Base-by-base conservation (phyloP, 2,329 filamentous ascomycete species). In the Phyllosticta capitalensis region DNA sequence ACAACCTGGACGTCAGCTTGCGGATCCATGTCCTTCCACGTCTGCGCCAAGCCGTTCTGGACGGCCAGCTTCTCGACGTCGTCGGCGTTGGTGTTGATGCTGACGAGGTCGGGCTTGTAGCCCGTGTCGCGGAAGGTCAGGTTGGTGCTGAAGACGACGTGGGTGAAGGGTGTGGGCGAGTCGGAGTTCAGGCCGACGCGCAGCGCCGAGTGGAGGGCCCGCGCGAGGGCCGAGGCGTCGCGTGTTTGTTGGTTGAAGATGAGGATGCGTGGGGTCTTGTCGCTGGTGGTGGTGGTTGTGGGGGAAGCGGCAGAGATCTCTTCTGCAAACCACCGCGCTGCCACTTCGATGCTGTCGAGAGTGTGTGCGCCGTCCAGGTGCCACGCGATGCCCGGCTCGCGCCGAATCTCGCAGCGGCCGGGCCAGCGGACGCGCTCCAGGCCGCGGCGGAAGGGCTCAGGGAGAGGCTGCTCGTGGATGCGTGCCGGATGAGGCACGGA, bases 171-270 rank as follows among this genome's bases (percentile, higher is more conserved):
- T 20, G 71, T 53, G 66, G 67, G 57, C 49, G 73, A 66, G 1
- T 61, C 63, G 38, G 38, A 45, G 17, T 14, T 14, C 58, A 78
- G 54, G 60, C 74, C 67, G 58, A 74, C 62, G 52, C 71, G 67
- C 56, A 89, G 75, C 2, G 82, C 83, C 9, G 76, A 69, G 59
- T 90, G 78, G 1, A 96, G 76, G 0, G 79, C 80, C 30, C 74
- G 75, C 2, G 92, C 81, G 1, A 95, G 79, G 17, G 81, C 77
- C 3, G 77, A 75, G 5, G 89, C 88, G 67, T 96, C 86, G 30
- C 91, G 83, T 9, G 90, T 90, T 69, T 96, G 90, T 72, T 96
- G 92, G 72, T 96, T 96, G 79, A 97, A 97, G 54, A 97, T 81
- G 52, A 97, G 76, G 60, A 87, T 78, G 0, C 89, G 77, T 5